phyloP scores from a whole-genome alignment of 768 basidiomycete species.

The Hemileccinum rubropunctum region DNA sequence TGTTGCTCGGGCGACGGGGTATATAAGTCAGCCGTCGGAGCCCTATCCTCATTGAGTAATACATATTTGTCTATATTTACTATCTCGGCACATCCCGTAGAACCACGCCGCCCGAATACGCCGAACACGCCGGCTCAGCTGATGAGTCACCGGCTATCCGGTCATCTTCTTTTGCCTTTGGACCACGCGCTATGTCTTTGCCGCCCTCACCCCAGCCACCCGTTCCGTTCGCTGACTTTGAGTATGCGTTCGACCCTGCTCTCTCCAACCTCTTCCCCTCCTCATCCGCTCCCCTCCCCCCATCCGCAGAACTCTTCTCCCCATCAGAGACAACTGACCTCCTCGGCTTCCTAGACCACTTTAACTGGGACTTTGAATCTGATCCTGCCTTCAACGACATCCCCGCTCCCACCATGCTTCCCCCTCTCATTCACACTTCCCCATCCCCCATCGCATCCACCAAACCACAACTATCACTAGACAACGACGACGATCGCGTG shows the following conservation, averaged over 20 bases:
- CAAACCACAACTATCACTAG: slow-evolving; percentile 4
- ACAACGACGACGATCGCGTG: slow-evolving; percentile 7
- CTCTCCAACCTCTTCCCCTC: slow-evolving; percentile 56
- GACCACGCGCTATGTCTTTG: slow-evolving; percentile 31
- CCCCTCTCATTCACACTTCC: background rate
- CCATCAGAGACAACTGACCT: slow-evolving; percentile 75
- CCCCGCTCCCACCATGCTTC: slow-evolving; percentile 5
- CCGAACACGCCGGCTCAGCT: background rate
- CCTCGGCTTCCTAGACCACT: slow-evolving; percentile 80
- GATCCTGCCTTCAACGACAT: slow-evolving; percentile 28
- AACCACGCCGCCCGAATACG: background rate
- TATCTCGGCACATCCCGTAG: slow-evolving; percentile 19
- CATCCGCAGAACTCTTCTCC: slow-evolving; percentile 78
- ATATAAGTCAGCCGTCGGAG: slow-evolving; percentile 31
- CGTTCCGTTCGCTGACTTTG: slow-evolving; percentile 63
- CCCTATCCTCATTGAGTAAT: slow-evolving; percentile 22
- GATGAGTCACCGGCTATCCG: no score
- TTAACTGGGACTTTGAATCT: slow-evolving; percentile 61
- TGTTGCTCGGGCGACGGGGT: slow-evolving; percentile 21
- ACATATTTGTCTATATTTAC: slow-evolving; percentile 28
- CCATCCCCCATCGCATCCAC: no score
- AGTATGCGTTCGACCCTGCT: slow-evolving; percentile 67
- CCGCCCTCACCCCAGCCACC: slow-evolving; percentile 43
- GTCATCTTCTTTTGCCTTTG: no score
- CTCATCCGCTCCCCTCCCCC: slow-evolving; percentile 57